A percentile compares a stretch with the other conserved stretches of the same genome.
phyloP scores from a whole-genome alignment of 2,329 filamentous ascomycete genomes.

The Alternaria arbusti region DNA sequence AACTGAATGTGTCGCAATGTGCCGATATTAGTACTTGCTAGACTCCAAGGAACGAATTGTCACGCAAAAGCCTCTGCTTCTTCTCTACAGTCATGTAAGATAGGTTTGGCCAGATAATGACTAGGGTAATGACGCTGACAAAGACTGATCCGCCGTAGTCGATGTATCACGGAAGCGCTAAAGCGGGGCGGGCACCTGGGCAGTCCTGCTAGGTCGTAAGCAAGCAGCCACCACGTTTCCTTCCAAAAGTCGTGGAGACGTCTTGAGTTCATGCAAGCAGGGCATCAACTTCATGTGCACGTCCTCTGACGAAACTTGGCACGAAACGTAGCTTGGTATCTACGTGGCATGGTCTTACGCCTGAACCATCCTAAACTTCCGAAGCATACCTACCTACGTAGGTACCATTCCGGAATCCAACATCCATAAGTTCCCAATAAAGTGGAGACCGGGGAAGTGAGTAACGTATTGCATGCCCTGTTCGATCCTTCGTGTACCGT shows the following conservation, averaged over 20 bases:
- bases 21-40: not conserved
- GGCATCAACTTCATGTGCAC: not conserved
- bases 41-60: not conserved
- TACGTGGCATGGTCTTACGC: not conserved
- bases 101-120: not conserved
- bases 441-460: not conserved
- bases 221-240: not conserved
- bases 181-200: constrained; percentile 4
- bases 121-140: constrained; percentile 4
- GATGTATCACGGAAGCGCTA: not conserved
- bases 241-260: not conserved
- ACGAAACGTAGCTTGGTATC: not conserved
- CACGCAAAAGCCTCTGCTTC: not conserved
- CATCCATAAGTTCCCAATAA: not conserved
- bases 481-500: not conserved
- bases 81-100: not conserved
- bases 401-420: not conserved
- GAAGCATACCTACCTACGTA: not conserved
- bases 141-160: constrained; percentile 2
- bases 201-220: not conserved
- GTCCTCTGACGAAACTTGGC: not conserved
- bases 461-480: constrained; percentile 1
- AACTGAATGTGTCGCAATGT: not conserved
- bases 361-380: not conserved
- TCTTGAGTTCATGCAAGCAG: not conserved